Evolutionary conservation across 352 stramenopile genomes (phyloP).

Genomic region (Globisporangium nodosum): DNA sequence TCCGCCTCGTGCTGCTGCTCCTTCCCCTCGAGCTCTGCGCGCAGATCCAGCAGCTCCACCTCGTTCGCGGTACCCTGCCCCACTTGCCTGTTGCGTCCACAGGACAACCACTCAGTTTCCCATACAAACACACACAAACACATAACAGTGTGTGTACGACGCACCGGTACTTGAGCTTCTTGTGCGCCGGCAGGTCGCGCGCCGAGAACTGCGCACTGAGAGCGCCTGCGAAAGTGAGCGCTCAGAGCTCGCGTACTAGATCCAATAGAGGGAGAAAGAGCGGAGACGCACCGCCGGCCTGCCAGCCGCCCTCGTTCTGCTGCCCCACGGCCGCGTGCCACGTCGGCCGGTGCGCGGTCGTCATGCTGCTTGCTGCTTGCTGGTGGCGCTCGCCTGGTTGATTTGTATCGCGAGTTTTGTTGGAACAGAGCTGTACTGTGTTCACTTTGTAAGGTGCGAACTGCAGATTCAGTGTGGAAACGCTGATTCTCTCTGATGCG

Average conservation of each 20-base stretch:
- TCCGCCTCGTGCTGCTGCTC: conserved; percentile 69
- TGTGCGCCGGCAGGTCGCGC: conserved; percentile 76
- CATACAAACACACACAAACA: background rate
- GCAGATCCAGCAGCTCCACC: conserved; percentile 66
- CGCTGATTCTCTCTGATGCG: background rate
- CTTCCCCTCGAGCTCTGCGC: conserved; percentile 68
- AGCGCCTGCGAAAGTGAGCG: conserved; percentile 30
- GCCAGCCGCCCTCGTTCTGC: conserved; percentile 83
- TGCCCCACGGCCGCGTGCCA: conserved; percentile 84
- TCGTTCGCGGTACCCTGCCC: conserved; percentile 79
- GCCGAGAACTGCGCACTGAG: conserved; percentile 78
- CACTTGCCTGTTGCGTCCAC: conserved; percentile 45
- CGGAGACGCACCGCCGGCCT: conserved; percentile 51
- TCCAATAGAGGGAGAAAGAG: too few species aligned
- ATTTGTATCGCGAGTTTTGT: background rate
- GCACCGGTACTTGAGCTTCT: conserved; percentile 79
- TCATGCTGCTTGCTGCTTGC: conserved; percentile 34
- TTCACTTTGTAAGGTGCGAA: background rate
- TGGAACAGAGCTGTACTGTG: background rate
- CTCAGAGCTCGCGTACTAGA: background rate
- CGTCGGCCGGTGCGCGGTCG: conserved; percentile 80
- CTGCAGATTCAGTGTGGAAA: background rate
- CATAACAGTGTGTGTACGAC: background rate
- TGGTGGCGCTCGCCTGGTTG: background rate
- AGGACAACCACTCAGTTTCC: background rate